These are phyloP conservation scores for Fusarium succisae DNA, from an alignment of 2,329 filamentous ascomycete species.

Conservation along the genomic window DNA sequence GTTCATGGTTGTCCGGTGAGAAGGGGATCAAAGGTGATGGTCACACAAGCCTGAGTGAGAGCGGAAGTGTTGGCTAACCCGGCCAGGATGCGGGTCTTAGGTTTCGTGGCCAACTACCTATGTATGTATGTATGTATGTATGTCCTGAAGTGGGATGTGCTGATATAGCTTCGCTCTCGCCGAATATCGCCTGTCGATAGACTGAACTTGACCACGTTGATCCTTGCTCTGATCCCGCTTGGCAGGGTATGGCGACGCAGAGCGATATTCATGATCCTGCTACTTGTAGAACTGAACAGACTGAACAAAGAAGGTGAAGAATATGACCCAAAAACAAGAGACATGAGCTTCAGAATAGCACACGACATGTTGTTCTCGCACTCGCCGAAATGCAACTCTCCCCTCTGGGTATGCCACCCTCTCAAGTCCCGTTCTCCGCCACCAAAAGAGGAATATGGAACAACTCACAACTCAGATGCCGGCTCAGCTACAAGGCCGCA, in stretches of 20 bases:
- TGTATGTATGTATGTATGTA: not conserved
- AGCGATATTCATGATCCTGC: not conserved
- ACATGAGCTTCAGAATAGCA: conserved; percentile 8
- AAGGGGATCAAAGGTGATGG: too few relatives aligned
- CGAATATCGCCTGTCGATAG: conserved; percentile 23
- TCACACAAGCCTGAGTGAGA: too few relatives aligned
- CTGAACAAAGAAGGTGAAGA: conserved; percentile 3
- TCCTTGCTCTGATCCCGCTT: conserved; percentile 24
- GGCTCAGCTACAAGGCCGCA: conserved; percentile 40
- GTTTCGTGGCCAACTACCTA: too few relatives aligned
- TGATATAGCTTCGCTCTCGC: conserved; percentile 28
- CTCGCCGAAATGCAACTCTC: conserved; percentile 26
- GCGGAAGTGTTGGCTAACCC: too few relatives aligned
- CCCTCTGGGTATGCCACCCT: not conserved
- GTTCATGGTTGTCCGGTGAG: too few relatives aligned
- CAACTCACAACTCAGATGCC: conserved; percentile 12
- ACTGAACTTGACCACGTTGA: conserved; percentile 14
- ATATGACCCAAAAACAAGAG: not conserved
- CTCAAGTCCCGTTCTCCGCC: not conserved
- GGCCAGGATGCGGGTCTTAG: too few relatives aligned
- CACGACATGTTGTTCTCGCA: conserved; percentile 8
- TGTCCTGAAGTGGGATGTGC: not conserved
- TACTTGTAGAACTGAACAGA: not conserved
- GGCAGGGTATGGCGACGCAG: not conserved
- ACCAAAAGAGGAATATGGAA: conserved; percentile 1